phyloP scores from a whole-genome alignment of 139 green algal genomes.

The Chlorella vulgaris region DNA sequence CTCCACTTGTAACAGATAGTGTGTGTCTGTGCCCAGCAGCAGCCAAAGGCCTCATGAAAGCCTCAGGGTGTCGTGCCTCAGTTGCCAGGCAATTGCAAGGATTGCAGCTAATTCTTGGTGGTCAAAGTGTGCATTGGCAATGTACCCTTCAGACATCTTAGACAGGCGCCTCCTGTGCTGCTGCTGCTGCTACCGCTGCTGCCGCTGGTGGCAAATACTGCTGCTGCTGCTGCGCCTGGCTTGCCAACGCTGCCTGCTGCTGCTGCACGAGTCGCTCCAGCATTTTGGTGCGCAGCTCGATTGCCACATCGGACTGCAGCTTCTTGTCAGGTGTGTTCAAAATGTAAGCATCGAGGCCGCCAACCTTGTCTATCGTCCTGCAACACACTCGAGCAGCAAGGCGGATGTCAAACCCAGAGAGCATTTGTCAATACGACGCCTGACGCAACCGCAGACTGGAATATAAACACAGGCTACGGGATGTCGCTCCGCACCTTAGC shows the following conservation, averaged over 20 bases:
- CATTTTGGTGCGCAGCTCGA: conserved; percentile 47
- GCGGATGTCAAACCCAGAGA: too few species aligned
- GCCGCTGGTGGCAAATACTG: background rate
- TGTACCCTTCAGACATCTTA: too few species aligned
- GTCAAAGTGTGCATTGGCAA: too few species aligned
- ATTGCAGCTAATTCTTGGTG: too few species aligned
- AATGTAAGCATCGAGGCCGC: conserved; percentile 87
- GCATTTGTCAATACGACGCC: too few species aligned
- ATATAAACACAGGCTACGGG: too few species aligned
- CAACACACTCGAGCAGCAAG: background rate
- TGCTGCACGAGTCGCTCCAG: conserved; percentile 12
- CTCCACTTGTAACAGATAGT: too few species aligned
- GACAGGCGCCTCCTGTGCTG: background rate
- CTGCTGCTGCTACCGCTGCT: background rate
- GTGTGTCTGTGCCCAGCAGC: too few species aligned
- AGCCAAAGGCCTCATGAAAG: too few species aligned
- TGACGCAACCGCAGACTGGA: too few species aligned
- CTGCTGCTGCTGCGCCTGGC: background rate
- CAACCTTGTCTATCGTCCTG: conserved; percentile 84
- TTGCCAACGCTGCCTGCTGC: background rate
- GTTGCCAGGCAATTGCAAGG: too few species aligned
- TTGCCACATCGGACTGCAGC: conserved; percentile 65
- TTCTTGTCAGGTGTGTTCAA: conserved; percentile 70
- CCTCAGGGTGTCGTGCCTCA: too few species aligned
- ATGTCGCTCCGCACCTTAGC: conserved; percentile 52